Base-by-base conservation (phyloP, 352 stramenopile genomes). In the Phytophthora hibernalis region DNA sequence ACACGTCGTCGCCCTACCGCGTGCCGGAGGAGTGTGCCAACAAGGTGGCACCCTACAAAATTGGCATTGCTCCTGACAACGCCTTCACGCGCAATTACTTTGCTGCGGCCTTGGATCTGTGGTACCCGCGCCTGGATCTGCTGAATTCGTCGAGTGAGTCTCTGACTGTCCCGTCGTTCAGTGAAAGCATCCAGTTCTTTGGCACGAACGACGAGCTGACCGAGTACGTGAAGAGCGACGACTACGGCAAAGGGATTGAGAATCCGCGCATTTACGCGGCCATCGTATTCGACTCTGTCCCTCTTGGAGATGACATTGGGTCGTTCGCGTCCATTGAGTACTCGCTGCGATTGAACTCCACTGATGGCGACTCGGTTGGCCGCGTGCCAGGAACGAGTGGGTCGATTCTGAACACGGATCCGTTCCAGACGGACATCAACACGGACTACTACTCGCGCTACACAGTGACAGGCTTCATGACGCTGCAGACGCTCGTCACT, bases 51-150 rank as follows among this genome's bases (percentile, higher is more conserved):
- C 83, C 83, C 0, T 87, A 77, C 59, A 90, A 91, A 58, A 73
- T 89, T 55, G 82, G 37, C 2, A 87, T 91, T 47, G 72, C 44
- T 0, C 80, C 82, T 3, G 72, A 89, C 51, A 79, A 70, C 21
- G 59, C 69, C 6, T 91, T 89, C 55, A 89, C 82, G 31, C 68
- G 77, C 37, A 55, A 77, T 18, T 91, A 91, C 65, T 91, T 91
- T 56, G 44, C 72, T 30, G 45, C 74, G 37, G 72, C 74, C 5
- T 72, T 91, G 44, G 50, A 66, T 5, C n/a, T 58, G 48, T 91
- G 82, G 80, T 89, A 92, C 54, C 83, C 81, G 16, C 77, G 80
- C 31, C 57, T 90, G 44, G 51, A 61, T 22, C 16, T 83, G n/a
- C n/a, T 72, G 24, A 72, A 85, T 54, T 28, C 28, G 3, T 61